Evolutionary conservation across 495 filamentous ascomycete genomes (phyloP).

Genomic region (Aspergillus sclerotioniger): DNA sequence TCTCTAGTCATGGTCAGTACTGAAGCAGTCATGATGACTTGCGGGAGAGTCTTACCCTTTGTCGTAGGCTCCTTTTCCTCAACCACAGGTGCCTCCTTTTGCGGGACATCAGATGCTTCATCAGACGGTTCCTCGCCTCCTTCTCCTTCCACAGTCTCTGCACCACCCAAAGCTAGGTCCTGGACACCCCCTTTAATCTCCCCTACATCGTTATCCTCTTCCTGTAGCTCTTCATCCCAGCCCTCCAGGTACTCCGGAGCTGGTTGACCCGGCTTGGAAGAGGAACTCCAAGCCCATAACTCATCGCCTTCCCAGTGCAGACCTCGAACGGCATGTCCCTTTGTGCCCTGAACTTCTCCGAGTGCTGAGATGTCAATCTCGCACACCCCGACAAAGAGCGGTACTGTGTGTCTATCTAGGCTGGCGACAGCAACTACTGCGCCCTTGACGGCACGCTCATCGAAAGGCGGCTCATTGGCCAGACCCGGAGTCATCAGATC

Average conservation of each 20-base stretch:
- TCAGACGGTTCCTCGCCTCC: slow-evolving; percentile 28
- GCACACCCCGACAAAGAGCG: slow-evolving; percentile 63
- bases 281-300: slow-evolving; percentile 63
- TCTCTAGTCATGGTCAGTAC: slow-evolving; percentile 43
- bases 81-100: slow-evolving; percentile 20
- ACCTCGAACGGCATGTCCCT: slow-evolving; percentile 65
- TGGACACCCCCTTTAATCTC: slow-evolving; percentile 41
- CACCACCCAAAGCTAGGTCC: slow-evolving; percentile 40
- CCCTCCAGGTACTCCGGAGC: slow-evolving; percentile 51
- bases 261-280: slow-evolving; percentile 50
- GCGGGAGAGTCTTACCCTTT: slow-evolving; percentile 42
- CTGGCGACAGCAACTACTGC: slow-evolving; percentile 67
- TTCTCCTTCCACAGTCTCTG: slow-evolving; percentile 26
- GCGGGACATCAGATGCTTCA: slow-evolving; percentile 14
- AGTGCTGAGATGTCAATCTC: slow-evolving; percentile 63
- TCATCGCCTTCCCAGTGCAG: slow-evolving; percentile 76
- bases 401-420: slow-evolving; percentile 57
- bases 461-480: slow-evolving; percentile 68
- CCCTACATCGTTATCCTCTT: slow-evolving; percentile 30
- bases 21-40: slow-evolving; percentile 1
- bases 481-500: slow-evolving; percentile 77
- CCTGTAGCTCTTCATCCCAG: slow-evolving; percentile 38
- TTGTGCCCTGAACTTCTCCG: slow-evolving; percentile 58
- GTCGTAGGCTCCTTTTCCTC: slow-evolving; percentile 53
- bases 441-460: slow-evolving; percentile 57